Evolutionary conservation across 1,139 yeast genomes (phyloP), one percentile per base, ranked within the genome.

Genomic region (Pichia sp.): DNA sequence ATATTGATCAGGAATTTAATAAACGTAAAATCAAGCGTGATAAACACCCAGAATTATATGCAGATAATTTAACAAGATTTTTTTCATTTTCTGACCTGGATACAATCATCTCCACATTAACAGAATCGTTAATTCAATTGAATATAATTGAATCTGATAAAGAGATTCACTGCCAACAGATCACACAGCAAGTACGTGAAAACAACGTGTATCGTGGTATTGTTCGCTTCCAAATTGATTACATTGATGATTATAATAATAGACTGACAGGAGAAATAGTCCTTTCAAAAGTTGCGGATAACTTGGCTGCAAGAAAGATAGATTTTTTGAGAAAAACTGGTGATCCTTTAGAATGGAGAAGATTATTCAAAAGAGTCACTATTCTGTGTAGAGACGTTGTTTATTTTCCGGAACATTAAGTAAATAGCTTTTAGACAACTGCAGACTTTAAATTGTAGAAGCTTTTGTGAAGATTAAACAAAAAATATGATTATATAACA

Each of bases 301-400:
- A 67, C 12, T 47, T 67, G 39, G 55, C 62, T 7, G 63, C 74
- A 44, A 69, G 74, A 49, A 69, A 68, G 39, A 70, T 81, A 1
- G 77, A 74, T 47, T 80, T 82, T 57, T 63, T 71, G 39, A 76
- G 77, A 55, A 66, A 72, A 6, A 70, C 70, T 35, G 85, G 85
- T 0, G 85, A 82, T 63, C 86, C 86, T 0, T 60, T 82, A 39
- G 86, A 81, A 59, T 82, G 87, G 87, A 69, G 87, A 59, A 65
- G 78, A 16, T 64, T 81, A 32, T 82, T 81, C 63, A 79, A 79
- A 57, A 68, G 70, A 43, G 68, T 78, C 25, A 74, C 81, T 0
- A 62, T 76, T 6, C 59, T 74, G 20, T 77, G 83, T 54, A 72
- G 80, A 56, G 81, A 78, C 44, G 69, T 73, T 7, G 76, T 76